These are phyloP conservation scores for Yamadazyma siamensis DNA, from an alignment of 1,139 yeast species.

Conservation along the genomic window DNA sequence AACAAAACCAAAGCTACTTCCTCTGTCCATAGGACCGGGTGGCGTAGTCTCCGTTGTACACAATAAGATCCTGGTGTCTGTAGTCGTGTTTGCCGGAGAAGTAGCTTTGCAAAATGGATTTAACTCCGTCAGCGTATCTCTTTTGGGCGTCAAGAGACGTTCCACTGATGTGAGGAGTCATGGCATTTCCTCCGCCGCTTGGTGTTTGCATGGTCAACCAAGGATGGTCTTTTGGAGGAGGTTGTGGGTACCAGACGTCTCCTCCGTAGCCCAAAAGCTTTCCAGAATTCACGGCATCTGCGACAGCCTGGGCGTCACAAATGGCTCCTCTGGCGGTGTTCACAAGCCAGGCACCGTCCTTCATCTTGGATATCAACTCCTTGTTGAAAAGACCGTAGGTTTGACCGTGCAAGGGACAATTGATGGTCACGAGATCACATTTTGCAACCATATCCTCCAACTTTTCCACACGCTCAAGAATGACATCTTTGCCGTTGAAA, in stretches of 20 bases:
- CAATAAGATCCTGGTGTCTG: slow-evolving; percentile 71
- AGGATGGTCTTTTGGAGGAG: slow-evolving; percentile 73
- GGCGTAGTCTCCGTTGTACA: slow-evolving; percentile 68
- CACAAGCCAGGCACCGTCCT: slow-evolving; percentile 72
- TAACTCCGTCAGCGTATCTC: slow-evolving; percentile 69
- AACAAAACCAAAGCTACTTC: slow-evolving; percentile 16
- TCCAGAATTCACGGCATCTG: slow-evolving; percentile 68
- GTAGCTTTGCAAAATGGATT: slow-evolving; percentile 60
- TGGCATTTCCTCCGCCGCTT: slow-evolving; percentile 75
- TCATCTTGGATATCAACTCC: slow-evolving; percentile 66
- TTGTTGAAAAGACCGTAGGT: slow-evolving; percentile 68
- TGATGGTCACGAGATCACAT: slow-evolving; percentile 74
- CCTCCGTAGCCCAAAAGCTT: slow-evolving; percentile 79
- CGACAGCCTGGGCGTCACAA: slow-evolving; percentile 68
- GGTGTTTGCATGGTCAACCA: slow-evolving; percentile 70
- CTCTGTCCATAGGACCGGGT: slow-evolving; percentile 69
- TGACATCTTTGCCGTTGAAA: slow-evolving; percentile 37
- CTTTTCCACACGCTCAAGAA: slow-evolving; percentile 54
- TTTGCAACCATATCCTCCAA: slow-evolving; percentile 66
- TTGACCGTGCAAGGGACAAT: slow-evolving; percentile 73
- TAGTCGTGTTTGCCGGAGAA: slow-evolving; percentile 62
- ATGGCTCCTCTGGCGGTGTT: slow-evolving; percentile 88
- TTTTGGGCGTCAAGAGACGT: slow-evolving; percentile 78
- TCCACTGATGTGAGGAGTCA: slow-evolving; percentile 84
- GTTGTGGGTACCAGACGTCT: slow-evolving; percentile 82